Evolutionary conservation across 2,329 filamentous ascomycete genomes (phyloP), one percentile per base, ranked within the genome.

Genomic region (Ophiostoma perfectum): DNA sequence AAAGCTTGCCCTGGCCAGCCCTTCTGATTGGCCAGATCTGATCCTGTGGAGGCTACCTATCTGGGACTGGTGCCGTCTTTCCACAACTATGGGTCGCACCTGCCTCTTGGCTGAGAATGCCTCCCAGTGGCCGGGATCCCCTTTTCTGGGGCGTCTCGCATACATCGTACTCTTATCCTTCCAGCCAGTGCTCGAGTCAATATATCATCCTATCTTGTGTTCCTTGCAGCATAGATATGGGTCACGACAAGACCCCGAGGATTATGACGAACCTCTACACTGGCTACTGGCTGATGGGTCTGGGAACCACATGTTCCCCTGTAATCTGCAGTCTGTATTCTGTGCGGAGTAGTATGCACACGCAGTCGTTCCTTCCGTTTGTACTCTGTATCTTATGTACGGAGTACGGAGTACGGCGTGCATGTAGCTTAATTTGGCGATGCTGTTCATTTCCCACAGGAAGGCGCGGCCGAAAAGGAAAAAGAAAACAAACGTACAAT

Each of bases 381-480:
- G 7, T 27, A 27, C 27, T 27, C 39, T 64, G 62, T 41, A 55
- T 55, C 38, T 14, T 27, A 27, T 27, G 2, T 27, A 27, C 27
- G 27, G 27, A 27, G 27, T 27, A 27, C 27, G 27, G 27, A 27
- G 27, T 27, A 27, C 27, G 27, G 27, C 27, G 27, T n/a, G 27
- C 49, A 63, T 62, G 65, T 49, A 60, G 41, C 65, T 65, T 67
- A 52, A 67, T 65, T 67, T 69, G 62, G 65, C 68, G 65, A 69
- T 69, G 65, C 38, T 65, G 41, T 64, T 69, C 68, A 69, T 69
- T 69, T 69, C 68, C 68, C 68, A 66, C 38, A 18, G 55, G 52
- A 66, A 64, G 63, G 38, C 45, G 45, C 67, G 67, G 39, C 58
- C n/a, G 65, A 60, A 41, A 41, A 60, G 55, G 65, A 42, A 58